phyloP scores from a whole-genome alignment of 2,329 filamentous ascomycete genomes.

The Ascochyta fabae region DNA sequence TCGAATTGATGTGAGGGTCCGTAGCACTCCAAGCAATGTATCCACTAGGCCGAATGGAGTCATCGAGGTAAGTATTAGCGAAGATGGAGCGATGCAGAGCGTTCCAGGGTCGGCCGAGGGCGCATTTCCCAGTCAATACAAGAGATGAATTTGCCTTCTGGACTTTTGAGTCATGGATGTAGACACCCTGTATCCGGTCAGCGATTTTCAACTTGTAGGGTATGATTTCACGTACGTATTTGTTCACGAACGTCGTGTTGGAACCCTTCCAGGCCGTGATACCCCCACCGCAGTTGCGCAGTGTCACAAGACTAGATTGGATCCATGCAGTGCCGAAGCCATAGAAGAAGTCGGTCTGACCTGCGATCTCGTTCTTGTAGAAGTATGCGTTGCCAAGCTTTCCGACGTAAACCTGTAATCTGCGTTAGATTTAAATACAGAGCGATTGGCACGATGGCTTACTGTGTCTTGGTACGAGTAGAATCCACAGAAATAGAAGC shows the following conservation, averaged over 20 bases:
- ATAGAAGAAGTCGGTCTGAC: slow-evolving; percentile 73
- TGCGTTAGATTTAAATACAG: not conserved
- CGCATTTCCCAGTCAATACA: slow-evolving; percentile 53
- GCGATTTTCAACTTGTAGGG: not conserved
- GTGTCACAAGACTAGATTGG: slow-evolving; percentile 59
- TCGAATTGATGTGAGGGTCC: slow-evolving; percentile 46
- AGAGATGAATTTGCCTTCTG: slow-evolving; percentile 61
- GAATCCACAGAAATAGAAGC: slow-evolving; percentile 71
- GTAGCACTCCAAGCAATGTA: slow-evolving; percentile 62
- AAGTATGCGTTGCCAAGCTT: slow-evolving; percentile 72
- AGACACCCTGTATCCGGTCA: slow-evolving; percentile 56
- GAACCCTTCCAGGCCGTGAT: slow-evolving; percentile 74
- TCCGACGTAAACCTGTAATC: slow-evolving; percentile 59
- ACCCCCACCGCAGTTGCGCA: slow-evolving; percentile 69
- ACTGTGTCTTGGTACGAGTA: slow-evolving; percentile 74
- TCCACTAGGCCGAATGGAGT: slow-evolving; percentile 59
- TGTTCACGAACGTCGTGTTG: slow-evolving; percentile 70
- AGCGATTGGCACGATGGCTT: not conserved
- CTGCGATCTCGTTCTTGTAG: slow-evolving; percentile 65
- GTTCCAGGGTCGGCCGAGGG: slow-evolving; percentile 70
- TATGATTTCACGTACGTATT: slow-evolving; percentile 53
- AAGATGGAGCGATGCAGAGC: slow-evolving; percentile 64
- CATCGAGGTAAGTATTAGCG: slow-evolving; percentile 62
- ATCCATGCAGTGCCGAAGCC: slow-evolving; percentile 71
- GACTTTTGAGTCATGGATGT: slow-evolving; percentile 64